Base-by-base conservation (phyloP, 2,329 filamentous ascomycete genomes). In the Colletotrichum sp. region DNA sequence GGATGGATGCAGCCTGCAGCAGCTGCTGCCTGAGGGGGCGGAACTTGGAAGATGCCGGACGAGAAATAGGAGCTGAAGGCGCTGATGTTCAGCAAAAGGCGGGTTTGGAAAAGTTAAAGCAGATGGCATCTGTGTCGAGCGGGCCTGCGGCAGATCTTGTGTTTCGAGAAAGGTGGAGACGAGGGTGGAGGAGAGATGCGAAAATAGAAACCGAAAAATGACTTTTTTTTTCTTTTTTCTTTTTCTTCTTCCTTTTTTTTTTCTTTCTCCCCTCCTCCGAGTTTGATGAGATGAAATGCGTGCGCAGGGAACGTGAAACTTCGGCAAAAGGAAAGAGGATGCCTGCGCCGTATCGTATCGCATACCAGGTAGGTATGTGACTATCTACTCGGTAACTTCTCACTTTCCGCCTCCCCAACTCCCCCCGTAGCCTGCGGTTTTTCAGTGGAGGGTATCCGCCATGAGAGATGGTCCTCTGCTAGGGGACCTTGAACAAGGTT, bases 251-350 rank as follows among this genome's bases (percentile, higher is more conserved):
- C 24, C 24, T 24, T 24, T 24, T n/a, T 43, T 51, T 31, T 31
- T 8, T 31, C 29, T 31, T 8, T 27, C 24, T 27, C 29, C 55
- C 55, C 43, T 33, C 43, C 63, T 36, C 54, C 24, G 27, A 66
- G 63, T 59, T 51, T 62, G 55, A 71, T 58, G 68, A 66, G 57
- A 67, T 67, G 68, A 63, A 66, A 67, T 74, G 69, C 62, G 57
- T 36, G 33, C 33, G 64, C 72, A 74, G 63, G 72, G 72, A 63
- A 67, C 43, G 38, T 74, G 68, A 72, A 74, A 74, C 72, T 72
- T 72, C 62, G 68, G 68, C n/a, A 66, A 62, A 66, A 24, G 24
- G 31, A n/a, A 33, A 36, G 43, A 51, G 61, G 36, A 67, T 63
- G 38, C 31, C 61, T 74, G 29, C 34, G 43, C 21, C 62, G 68